Evolutionary conservation across 192 early-diverging fungal species (phyloP).

Genomic region (Kickxella alabastrina): DNA sequence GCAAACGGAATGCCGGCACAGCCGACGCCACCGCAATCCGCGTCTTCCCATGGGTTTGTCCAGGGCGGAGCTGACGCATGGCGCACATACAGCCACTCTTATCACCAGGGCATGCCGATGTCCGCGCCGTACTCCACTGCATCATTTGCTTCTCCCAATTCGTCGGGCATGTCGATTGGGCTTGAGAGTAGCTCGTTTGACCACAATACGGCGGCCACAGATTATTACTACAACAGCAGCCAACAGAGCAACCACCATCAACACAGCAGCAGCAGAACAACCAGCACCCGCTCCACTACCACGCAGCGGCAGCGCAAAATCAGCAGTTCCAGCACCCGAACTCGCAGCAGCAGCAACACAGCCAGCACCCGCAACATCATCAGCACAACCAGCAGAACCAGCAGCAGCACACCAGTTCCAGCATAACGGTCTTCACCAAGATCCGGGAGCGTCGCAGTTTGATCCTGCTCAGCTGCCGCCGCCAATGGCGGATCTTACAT

Average conservation of each 20-base stretch:
- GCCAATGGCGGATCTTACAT: constrained; percentile 24
- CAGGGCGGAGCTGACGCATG: constrained; percentile 19
- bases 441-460: constrained; percentile 16
- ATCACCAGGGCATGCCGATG: constrained; percentile 22
- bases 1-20: constrained; percentile 12
- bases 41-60: constrained; percentile 28
- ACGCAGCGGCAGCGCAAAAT: constrained; percentile 5
- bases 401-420: constrained; percentile 3
- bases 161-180: constrained; percentile 14
- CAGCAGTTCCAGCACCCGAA: neutral
- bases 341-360: constrained; percentile 8
- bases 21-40: constrained; percentile 45
- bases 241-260: neutral
- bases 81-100: constrained; percentile 21
- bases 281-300: constrained; percentile 20
- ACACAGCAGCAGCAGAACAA: neutral
- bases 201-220: constrained; percentile 7
- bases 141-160: constrained; percentile 31
- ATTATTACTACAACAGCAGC: constrained; percentile 18
- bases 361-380: neutral
- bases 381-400: constrained; percentile 2
- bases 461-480: constrained; percentile 25
- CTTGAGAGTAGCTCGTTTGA: constrained; percentile 18
- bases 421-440: neutral
- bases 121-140: constrained; percentile 17